Evolutionary conservation across 1,284 basidiomycete species (phyloP), one percentile per base, ranked within the genome.

Genomic region (Naganishia cerealis): DNA sequence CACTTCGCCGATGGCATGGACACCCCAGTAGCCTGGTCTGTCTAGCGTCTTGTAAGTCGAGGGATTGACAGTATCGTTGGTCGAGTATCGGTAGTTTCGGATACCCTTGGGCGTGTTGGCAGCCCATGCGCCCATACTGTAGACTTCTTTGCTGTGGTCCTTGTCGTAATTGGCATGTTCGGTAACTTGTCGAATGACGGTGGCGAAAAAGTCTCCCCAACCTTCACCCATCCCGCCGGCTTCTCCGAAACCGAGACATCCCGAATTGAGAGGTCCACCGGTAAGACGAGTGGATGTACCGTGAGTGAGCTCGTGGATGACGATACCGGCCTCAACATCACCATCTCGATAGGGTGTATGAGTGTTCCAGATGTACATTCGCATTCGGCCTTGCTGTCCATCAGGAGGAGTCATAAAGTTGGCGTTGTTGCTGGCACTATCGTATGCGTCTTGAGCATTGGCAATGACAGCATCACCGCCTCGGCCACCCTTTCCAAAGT

Each of bases 311-410:
- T 94, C 92, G 81, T 94, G 92, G 71, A 94, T 92, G 74, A 94
- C 91, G 71, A 94, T 94, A 63, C 92, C 92, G 56, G 91, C 91
- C 80, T 98, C 95, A 66, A 97, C 85, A 75, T 96, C 94, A 54
- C 95, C 94, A 75, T 98, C 94, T 33, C 94, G 85, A 83, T 90
- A 95, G 1, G 94, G 94, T 26, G 58, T 56, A 21, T 53, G 89
- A 0, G 90, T 92, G 81, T 91, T 90, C 94, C 94, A 97, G 55
- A 94, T 83, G 83, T 95, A 97, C 95, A 97, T 97, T 73, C 94
- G 86, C 90, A 94, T 94, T 69, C 91, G 88, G 10, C 91, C 91
- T 74, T 89, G 87, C 82, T 87, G 86, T 54, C 84, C 83, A 70
- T 81, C 80, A 2, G 80, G 80, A 18, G 79, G 79, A n/a, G 84